A percentile compares a stretch with the other conserved stretches of the same genome.
phyloP scores from a whole-genome alignment of 345 rosid species.

The Capsella bursapastoris region DNA sequence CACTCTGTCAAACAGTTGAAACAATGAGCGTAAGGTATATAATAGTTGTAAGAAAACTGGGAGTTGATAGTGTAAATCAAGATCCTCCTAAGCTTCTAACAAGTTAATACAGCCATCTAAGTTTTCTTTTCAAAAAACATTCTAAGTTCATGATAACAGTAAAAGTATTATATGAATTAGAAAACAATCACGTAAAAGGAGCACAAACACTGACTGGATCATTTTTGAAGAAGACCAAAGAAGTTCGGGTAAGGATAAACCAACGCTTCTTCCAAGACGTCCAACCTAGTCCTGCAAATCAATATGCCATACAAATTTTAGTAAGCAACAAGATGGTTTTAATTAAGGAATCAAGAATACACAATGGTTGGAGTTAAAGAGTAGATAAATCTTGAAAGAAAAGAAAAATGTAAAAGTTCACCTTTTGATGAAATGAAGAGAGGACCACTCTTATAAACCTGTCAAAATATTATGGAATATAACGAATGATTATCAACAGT shows the following conservation, averaged over 20 bases:
- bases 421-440: slow-evolving; percentile 99
- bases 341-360: slow-evolving; percentile 19
- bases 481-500: background rate
- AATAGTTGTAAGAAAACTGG: background rate
- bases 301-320: background rate
- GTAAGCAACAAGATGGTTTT: background rate
- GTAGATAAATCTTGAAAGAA: background rate
- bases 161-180: background rate
- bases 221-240: slow-evolving; percentile 94
- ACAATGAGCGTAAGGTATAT: slow-evolving; percentile 17
- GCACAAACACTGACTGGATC: slow-evolving; percentile 77
- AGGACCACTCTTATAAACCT: slow-evolving; percentile 97
- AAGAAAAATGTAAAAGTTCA: slow-evolving; percentile 27
- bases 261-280: slow-evolving; percentile 99
- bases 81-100: slow-evolving; percentile 4
- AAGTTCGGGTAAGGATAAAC: slow-evolving; percentile 93
- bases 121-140: background rate
- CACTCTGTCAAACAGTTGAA: slow-evolving; percentile 63
- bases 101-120: background rate
- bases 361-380: background rate
- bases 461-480: slow-evolving; percentile 40
- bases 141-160: background rate
- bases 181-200: slow-evolving; percentile 14
- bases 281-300: slow-evolving; percentile 91
- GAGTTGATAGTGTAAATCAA: slow-evolving; percentile 3